Conservation (phyloP, 2,329 filamentous ascomycete species). For the Cercospora sp. region DNA sequence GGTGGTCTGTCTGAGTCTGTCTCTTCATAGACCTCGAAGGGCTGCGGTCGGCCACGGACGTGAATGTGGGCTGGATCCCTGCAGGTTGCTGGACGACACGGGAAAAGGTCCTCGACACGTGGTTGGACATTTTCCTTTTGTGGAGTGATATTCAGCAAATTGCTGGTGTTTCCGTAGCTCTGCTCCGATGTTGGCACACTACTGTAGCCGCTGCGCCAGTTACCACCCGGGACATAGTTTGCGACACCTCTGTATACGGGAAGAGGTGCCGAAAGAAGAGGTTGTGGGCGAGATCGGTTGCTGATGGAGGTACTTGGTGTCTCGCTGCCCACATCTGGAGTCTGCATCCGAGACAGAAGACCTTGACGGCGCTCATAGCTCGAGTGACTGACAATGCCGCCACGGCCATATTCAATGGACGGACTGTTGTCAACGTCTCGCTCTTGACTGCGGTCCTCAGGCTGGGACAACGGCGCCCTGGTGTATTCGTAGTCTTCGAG, state of each 20-base stretch:
- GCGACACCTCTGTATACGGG: slow-evolving; percentile 17
- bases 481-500: slow-evolving; percentile 34
- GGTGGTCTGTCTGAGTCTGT: not conserved
- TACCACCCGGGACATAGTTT: not conserved
- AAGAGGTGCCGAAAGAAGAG: slow-evolving; percentile 23
- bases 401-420: slow-evolving; percentile 20
- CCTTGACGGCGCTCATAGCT: slow-evolving; percentile 6
- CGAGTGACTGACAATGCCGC: not conserved
- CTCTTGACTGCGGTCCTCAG: slow-evolving; percentile 1
- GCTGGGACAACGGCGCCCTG: slow-evolving; percentile 13
- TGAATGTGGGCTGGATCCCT: slow-evolving; percentile 16
- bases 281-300: not conserved
- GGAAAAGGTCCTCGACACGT: not conserved
- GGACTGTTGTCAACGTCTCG: slow-evolving; percentile 15
- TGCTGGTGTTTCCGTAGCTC: slow-evolving; percentile 36
- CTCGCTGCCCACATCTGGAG: slow-evolving; percentile 9
- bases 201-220: slow-evolving; percentile 20
- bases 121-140: not conserved
- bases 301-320: not conserved
- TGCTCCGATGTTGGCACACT: slow-evolving; percentile 36
- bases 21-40: slow-evolving; percentile 1
- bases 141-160: slow-evolving; percentile 32
- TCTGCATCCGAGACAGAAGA: slow-evolving; percentile 16
- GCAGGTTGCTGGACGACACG: slow-evolving; percentile 15
- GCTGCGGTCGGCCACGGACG: not conserved